These are phyloP conservation scores for Amphicarpaea edgeworthii DNA, from an alignment of 306 rosid genomes.

Conservation along the genomic window DNA sequence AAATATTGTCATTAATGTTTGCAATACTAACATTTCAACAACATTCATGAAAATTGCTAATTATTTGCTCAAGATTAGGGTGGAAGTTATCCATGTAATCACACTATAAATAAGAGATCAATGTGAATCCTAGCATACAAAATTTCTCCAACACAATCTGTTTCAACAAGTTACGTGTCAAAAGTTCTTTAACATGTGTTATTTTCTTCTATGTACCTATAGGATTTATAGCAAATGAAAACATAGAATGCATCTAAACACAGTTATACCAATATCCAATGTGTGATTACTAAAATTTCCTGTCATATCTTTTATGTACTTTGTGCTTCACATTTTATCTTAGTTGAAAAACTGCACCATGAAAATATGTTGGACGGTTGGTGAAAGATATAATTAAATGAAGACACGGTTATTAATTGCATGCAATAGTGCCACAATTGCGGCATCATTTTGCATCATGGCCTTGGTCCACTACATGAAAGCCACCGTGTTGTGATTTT, in stretches of 20 bases:
- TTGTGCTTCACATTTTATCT: not conserved
- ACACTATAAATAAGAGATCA: not conserved
- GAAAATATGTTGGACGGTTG: not conserved
- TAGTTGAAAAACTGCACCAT: not conserved
- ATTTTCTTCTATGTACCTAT: not conserved
- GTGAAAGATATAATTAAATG: not conserved
- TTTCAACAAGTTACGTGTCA: not conserved
- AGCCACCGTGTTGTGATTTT: not conserved
- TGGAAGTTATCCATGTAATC: not conserved
- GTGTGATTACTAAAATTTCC: not conserved
- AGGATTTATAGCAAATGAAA: not conserved
- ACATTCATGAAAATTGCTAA: not conserved
- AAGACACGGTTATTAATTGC: not conserved
- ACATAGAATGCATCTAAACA: not conserved
- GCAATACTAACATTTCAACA: not conserved
- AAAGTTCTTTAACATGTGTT: not conserved
- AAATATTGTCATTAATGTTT: not conserved
- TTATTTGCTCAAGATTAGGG: not conserved
- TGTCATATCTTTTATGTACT: not conserved
- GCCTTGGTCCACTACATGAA: not conserved
- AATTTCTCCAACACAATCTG: not conserved
- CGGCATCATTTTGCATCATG: not conserved
- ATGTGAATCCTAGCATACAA: not conserved
- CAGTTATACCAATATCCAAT: not conserved
- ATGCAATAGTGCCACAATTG: too few relatives aligned